Conservation (phyloP, 805 yeast species). For the Sugiyamaella qingdaonensis region DNA sequence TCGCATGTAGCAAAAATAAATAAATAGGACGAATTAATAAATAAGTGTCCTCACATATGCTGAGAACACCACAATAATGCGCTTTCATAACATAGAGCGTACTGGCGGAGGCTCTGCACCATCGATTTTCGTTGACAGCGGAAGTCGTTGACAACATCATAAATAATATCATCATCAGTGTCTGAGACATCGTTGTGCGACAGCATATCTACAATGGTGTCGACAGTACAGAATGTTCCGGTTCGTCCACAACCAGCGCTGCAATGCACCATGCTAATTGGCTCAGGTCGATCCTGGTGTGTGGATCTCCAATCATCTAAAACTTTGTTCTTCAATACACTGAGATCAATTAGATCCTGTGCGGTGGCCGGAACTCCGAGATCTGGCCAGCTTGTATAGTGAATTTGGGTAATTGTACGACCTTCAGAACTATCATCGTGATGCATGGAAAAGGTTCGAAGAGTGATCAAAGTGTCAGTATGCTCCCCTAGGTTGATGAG, state of each 20-base stretch:
- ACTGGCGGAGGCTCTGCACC: conserved; percentile 81
- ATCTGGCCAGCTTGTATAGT: conserved; percentile 82
- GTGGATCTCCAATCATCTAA: conserved; percentile 19
- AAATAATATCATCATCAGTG: conserved; percentile 48
- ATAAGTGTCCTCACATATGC: conserved; percentile 2
- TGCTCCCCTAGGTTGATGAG: conserved; percentile 13
- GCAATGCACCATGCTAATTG: conserved; percentile 63
- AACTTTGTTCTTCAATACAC: conserved; percentile 43
- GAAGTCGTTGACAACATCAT: conserved; percentile 58
- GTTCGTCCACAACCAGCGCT: conserved; percentile 98
- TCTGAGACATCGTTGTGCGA: neutral
- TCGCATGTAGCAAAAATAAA: conserved; percentile 8
- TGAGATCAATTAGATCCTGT: conserved; percentile 56
- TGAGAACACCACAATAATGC: conserved; percentile 30
- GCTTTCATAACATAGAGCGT: conserved; percentile 66
- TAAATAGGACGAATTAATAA: conserved; percentile 9
- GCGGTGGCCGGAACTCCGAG: conserved; percentile 62
- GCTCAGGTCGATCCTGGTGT: conserved; percentile 8
- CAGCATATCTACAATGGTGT: conserved; percentile 40
- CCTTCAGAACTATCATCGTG: conserved; percentile 32
- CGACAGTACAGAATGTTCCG: conserved; percentile 65
- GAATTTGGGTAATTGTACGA: conserved; percentile 57
- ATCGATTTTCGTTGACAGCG: conserved; percentile 73
- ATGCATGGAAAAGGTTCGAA: conserved; percentile 45
- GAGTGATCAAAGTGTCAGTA: conserved; percentile 20